Evolutionary conservation across 2,329 filamentous ascomycete genomes (phyloP).

Genomic region (Hypocrella siamensis): DNA sequence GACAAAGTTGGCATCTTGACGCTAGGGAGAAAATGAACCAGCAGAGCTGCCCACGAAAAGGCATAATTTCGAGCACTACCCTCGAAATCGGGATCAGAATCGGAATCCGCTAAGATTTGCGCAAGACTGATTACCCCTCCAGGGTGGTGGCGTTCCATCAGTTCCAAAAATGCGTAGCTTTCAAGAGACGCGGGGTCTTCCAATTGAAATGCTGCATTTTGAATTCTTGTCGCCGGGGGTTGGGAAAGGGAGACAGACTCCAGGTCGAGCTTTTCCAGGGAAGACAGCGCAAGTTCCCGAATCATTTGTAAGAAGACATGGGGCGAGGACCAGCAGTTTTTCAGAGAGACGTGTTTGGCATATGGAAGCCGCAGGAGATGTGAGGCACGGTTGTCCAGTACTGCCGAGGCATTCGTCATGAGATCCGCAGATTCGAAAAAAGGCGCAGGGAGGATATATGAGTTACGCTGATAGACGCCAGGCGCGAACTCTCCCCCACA

Average conservation of each 20-base stretch:
- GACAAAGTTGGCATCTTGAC: not conserved
- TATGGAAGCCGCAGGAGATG: constrained; percentile 36
- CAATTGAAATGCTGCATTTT: constrained; percentile 3
- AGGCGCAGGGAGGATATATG: constrained; percentile 46
- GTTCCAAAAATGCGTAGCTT: not conserved
- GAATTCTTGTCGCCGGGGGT: constrained; percentile 14
- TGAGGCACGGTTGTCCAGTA: constrained; percentile 13
- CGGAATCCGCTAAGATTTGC: too few relatives aligned
- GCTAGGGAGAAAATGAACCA: too few relatives aligned
- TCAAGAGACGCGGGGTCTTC: not conserved
- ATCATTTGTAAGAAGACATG: constrained; percentile 37
- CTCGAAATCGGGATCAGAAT: too few relatives aligned
- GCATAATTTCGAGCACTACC: too few relatives aligned
- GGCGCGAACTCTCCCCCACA: constrained; percentile 52
- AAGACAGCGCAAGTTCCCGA: constrained; percentile 26
- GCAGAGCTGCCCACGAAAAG: too few relatives aligned
- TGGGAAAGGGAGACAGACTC: constrained; percentile 51
- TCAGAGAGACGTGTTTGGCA: constrained; percentile 42
- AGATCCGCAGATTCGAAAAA: constrained; percentile 20
- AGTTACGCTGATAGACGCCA: constrained; percentile 45
- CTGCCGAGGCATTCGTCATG: constrained; percentile 15
- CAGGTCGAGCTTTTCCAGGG: constrained; percentile 37
- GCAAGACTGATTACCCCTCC: too few relatives aligned
- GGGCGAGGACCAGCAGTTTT: constrained; percentile 55
- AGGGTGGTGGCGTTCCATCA: not conserved